Conservation (phyloP, 1,139 yeast species). For the Suhomyces bokatorum region DNA sequence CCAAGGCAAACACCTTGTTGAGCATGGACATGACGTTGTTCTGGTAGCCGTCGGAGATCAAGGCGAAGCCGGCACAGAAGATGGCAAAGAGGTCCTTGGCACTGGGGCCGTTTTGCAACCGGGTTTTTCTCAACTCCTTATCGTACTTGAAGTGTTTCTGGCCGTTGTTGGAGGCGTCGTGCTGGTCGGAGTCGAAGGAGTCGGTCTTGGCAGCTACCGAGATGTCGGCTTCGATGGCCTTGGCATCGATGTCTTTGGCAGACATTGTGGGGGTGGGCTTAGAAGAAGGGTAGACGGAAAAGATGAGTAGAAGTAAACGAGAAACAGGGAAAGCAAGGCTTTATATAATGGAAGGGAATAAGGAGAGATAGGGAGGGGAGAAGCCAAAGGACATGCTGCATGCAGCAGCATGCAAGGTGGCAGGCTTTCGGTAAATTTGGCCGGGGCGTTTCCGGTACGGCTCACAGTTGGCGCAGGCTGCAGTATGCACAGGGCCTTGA, state of each 20-base stretch:
- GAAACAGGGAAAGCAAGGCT: no score
- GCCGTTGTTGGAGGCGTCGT: not conserved
- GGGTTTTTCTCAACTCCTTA: conserved; percentile 31
- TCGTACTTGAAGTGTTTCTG: conserved; percentile 29
- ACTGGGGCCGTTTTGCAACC: conserved; percentile 32
- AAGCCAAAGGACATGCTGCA: no score
- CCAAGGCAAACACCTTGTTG: conserved; percentile 47
- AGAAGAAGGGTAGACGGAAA: no score
- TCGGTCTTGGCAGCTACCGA: conserved; percentile 5
- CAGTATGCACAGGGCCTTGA: no score
- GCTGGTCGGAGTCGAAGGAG: conserved; percentile 5
- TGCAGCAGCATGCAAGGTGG: no score
- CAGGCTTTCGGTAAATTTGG: no score
- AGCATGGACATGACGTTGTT: conserved; percentile 63
- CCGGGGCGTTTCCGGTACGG: no score
- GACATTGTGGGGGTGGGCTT: conserved; percentile 1
- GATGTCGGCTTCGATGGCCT: conserved; percentile 4
- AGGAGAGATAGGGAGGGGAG: no score
- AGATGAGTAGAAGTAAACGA: no score
- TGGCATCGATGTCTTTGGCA: conserved; percentile 3
- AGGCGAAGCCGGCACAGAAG: conserved; percentile 57
- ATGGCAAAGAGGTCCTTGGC: conserved; percentile 41
- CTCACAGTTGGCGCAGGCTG: no score
- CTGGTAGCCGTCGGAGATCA: conserved; percentile 65
- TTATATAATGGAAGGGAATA: no score